Evolutionary conservation across 2,329 filamentous ascomycete genomes (phyloP), one percentile per base, ranked within the genome.

Genomic region (Graphiopsis chlorocephala): DNA sequence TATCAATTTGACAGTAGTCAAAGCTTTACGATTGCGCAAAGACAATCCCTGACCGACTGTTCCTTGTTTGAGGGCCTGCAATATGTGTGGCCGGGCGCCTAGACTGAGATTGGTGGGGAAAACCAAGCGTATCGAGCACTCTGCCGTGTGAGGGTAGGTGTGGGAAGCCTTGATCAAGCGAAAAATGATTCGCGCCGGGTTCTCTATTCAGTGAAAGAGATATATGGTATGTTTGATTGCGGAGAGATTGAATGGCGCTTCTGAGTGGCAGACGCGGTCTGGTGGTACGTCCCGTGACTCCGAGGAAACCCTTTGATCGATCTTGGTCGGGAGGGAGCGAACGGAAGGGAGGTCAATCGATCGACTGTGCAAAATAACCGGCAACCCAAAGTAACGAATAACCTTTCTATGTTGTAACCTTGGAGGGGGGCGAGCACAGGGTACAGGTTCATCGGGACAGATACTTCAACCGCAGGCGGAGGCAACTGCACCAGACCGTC

Each of bases 211-310:
- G 50, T 68, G 68, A 68, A 65, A 64, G 63, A 68, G 63, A 62
- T 68, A 67, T 58, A 72, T 70, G 69, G 67, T 64, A 52, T 48
- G 50, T 53, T 70, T 70, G 67, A 71, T 71, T 70, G 68, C 67
- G 38, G 42, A 63, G 64, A 69, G 66, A 67, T 72, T 65, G 65
- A 67, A 63, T 65, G 64, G 59, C 64, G 65, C 56, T 65, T 55
- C 50, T 61, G 50, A 68, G 38, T 67, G 70, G 67, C 64, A 64
- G 59, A 57, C 53, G 53, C 60, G 52, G 61, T 66, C 53, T 68
- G 66, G 67, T 70, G 68, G 70, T 64, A 68, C 69, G 68, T 68
- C 67, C 68, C 70, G 69, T 70, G 68, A 70, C 69, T 68, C 70
- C 68, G 71, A 70, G 65, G 11, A 25, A 35, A 66, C 65, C 68